Conservation (phyloP, 1,284 basidiomycete species). For the Puccinia coronata region DNA sequence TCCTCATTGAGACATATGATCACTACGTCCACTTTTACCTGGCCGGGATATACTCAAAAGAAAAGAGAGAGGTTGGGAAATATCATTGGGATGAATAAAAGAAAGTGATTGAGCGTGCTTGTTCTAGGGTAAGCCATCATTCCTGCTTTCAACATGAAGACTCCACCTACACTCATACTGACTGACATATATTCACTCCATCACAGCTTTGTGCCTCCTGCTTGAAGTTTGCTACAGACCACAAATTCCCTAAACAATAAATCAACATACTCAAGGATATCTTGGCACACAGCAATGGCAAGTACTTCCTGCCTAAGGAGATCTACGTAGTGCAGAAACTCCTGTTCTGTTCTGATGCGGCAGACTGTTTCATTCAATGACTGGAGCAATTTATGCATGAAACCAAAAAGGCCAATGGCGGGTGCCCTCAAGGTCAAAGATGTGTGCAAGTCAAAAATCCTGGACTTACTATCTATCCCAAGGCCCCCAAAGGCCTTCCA, state of each 20-base stretch:
- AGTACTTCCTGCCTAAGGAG: background rate
- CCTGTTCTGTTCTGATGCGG: conserved; percentile 1
- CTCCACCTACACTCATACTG: too few relatives aligned
- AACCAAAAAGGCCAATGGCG: background rate
- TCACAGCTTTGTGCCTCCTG: background rate
- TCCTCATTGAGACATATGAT: conserved; percentile 18
- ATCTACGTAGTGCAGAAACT: conserved; percentile 14
- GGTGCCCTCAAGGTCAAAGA: background rate
- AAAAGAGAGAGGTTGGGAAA: conserved; percentile 14
- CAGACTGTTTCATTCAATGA: conserved; percentile 2
- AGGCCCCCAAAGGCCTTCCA: conserved; percentile 4
- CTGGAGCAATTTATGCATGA: too few relatives aligned
- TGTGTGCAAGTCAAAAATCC: background rate
- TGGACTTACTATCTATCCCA: background rate
- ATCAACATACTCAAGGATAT: background rate
- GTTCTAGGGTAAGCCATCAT: background rate
- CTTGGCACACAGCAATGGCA: background rate
- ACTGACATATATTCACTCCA: background rate
- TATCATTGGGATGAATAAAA: background rate
- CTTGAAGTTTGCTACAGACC: background rate
- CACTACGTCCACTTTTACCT: conserved; percentile 31
- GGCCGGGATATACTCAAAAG: background rate
- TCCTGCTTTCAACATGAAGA: too few relatives aligned
- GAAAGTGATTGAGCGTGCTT: background rate
- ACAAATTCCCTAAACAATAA: conserved; percentile 19